A percentile compares a stretch with the other conserved stretches of the same genome.
Conservation (phyloP, 2,329 filamentous ascomycete species). For the Conoideocrella luteorostrata region DNA sequence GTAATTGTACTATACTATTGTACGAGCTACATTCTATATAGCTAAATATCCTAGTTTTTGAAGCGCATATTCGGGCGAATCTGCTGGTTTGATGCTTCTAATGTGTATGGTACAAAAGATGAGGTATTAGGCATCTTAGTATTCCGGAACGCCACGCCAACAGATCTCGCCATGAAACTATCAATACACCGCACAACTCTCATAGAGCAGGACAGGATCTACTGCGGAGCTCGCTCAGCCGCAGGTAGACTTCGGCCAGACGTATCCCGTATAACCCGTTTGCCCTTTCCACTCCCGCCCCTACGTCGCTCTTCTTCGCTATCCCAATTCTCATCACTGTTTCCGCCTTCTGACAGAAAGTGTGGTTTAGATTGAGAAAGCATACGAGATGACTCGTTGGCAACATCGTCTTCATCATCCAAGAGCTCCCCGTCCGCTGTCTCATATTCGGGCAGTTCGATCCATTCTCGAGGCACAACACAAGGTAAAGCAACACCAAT, state of each 20-base stretch:
- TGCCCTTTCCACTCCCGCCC: slow-evolving; percentile 36
- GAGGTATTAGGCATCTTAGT: slow-evolving; percentile 10
- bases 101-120: slow-evolving; percentile 7
- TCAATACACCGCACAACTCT: not conserved
- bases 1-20: slow-evolving; percentile 28
- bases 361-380: slow-evolving; percentile 35
- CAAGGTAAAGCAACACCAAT: slow-evolving; percentile 77
- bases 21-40: slow-evolving; percentile 28
- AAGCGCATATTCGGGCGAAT: not conserved
- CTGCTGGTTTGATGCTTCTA: not conserved
- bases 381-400: slow-evolving; percentile 53
- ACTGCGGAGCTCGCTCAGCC: slow-evolving; percentile 43
- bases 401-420: slow-evolving; percentile 43
- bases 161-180: not conserved
- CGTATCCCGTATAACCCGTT: slow-evolving; percentile 40
- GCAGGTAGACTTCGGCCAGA: slow-evolving; percentile 45
- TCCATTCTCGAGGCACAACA: slow-evolving; percentile 76
- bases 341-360: slow-evolving; percentile 21
- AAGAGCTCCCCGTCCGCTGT: slow-evolving; percentile 65
- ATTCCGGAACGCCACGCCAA: slow-evolving; percentile 9
- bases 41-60: slow-evolving; percentile 11
- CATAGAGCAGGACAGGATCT: too few species aligned
- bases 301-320: slow-evolving; percentile 39
- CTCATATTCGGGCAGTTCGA: slow-evolving; percentile 70
- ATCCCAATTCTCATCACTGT: slow-evolving; percentile 30